Evolutionary conservation across 345 rosid species (phyloP), one percentile per base, ranked within the genome.

Genomic region (Combretum micranthum): DNA sequence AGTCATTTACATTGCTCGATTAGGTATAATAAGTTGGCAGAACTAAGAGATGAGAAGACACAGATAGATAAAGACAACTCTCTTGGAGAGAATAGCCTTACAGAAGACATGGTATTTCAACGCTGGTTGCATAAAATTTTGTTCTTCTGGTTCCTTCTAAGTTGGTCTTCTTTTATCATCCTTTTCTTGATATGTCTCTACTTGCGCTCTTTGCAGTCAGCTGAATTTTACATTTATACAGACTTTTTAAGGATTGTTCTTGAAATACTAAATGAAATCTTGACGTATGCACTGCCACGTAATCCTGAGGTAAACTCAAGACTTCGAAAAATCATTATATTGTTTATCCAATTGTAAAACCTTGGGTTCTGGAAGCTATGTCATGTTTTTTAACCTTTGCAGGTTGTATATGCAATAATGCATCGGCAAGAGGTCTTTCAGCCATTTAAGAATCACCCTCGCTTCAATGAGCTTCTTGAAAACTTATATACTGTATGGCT

Each of bases 161-260:
- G 12, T 15, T 59, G 46, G 59, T 56, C 46, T 20, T 61, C 61
- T 53, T 58, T 45, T 50, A 44, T 14, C 60, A 42, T 59, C 15
- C 51, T 44, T 48, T 57, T 64, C 44, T 53, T 55, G 25, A 21
- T 57, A 68, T 68, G 50, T 63, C 32, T 45, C 44, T 21, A 47
- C 20, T 56, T 56, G 23, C 53, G 44, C 61, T 56, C 22, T 15
- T 68, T 66, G 71, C 85, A 89, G 99, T 76, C 96, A 46, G 84
- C 92, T 7, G 99, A 93, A 75, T 77, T 93, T 79, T 95, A 93
- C 60, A 93, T 93, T 55, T 89, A 89, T 65, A 82, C 97, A 0
- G 99, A 93, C 80, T 89, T 93, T 78, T 69, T 93, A 75, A 87
- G 99, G 70, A 88, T 87, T 60, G 99, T 93, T 69, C 87, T 93